These are phyloP conservation scores for Aspergillus homomorphus DNA, from an alignment of 495 filamentous ascomycete species.

Conservation along the genomic window DNA sequence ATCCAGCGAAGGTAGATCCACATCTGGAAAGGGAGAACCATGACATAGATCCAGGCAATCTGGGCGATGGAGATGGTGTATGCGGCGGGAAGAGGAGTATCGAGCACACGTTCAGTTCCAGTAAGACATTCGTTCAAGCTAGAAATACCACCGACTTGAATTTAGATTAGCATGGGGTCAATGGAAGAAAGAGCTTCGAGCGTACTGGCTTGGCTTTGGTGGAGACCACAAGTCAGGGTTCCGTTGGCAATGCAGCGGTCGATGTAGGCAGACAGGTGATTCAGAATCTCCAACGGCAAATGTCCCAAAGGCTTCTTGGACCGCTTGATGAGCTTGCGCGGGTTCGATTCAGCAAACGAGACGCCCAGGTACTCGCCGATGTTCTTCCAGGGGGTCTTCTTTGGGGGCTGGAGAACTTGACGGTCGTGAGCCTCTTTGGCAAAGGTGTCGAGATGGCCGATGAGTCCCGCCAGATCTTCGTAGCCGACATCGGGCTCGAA, in stretches of 20 bases:
- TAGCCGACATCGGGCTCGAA: conserved; percentile 84
- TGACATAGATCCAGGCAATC: conserved; percentile 83
- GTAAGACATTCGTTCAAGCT: conserved; percentile 70
- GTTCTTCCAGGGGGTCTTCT: conserved; percentile 56
- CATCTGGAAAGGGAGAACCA: conserved; percentile 83
- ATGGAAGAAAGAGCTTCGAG: not conserved
- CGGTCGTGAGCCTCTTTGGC: conserved; percentile 63
- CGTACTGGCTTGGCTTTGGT: conserved; percentile 46
- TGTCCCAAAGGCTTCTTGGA: conserved; percentile 65
- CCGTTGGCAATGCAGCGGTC: conserved; percentile 54
- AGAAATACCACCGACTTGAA: conserved; percentile 34
- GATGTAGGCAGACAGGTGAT: conserved; percentile 64
- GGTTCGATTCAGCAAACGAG: conserved; percentile 68
- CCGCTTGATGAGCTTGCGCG: conserved; percentile 66
- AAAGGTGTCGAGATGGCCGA: conserved; percentile 48
- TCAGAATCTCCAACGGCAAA: conserved; percentile 73
- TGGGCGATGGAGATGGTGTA: conserved; percentile 85
- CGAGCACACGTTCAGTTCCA: conserved; percentile 76
- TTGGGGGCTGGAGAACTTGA: conserved; percentile 37
- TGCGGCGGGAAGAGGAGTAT: conserved; percentile 78
- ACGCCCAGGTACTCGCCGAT: conserved; percentile 68
- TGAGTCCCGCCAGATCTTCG: conserved; percentile 53
- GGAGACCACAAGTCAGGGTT: conserved; percentile 48
- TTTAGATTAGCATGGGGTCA: conserved; percentile 8
- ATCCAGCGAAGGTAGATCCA: conserved; percentile 60